Base-by-base conservation (phyloP, 2,329 filamentous ascomycete species). In the Cordyceps fumosorosea region DNA sequence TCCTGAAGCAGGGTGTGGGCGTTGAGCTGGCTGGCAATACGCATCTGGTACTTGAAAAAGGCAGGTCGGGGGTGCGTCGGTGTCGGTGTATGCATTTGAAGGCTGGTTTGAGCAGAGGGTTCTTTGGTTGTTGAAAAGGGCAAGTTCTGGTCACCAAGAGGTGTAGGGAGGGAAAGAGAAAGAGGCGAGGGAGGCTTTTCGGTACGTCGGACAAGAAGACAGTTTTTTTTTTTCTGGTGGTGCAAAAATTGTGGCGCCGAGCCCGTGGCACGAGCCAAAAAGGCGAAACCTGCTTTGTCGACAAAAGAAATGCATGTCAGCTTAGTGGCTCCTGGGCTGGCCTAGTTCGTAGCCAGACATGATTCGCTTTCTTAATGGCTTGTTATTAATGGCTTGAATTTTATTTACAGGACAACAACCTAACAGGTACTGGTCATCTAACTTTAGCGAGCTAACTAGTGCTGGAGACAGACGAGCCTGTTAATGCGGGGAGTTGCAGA, bases 1-100 rank as follows among this genome's bases (percentile, higher is more conserved):
- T 78, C 76, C 71, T 78, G 78, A 72, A 77, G 76, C 68, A 79
- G 75, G 51, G 59, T 55, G 53, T 61, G 59, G 65, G 77, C 74
- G 72, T 78, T 75, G 72, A 80, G 77, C 73, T 77, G 75, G 75
- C 76, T 79, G 68, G 78, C 76, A 71, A 78, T 71, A 74, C 80
- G 81, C 83, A 85, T 85, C 80, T 84, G 82, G 80, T 76, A 77
- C 71, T 77, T 78, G 75, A 81, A 81, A 70, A 80, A 80, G 69
- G 78, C 79, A 67, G 78, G 68, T 68, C 66, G 75, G 68, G 77
- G 76, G 73, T 76, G 71, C 69, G 69, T 71, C 66, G 75, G 72
- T 70, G 75, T 75, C 77, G 78, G 76, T 77, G 76, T 80, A 83
- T 82, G 81, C 83, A 85, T 85, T 85, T 73, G 80, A 73, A 65